phyloP scores from a whole-genome alignment of 192 early-diverging fungal species.

The Mortierella alpina region DNA sequence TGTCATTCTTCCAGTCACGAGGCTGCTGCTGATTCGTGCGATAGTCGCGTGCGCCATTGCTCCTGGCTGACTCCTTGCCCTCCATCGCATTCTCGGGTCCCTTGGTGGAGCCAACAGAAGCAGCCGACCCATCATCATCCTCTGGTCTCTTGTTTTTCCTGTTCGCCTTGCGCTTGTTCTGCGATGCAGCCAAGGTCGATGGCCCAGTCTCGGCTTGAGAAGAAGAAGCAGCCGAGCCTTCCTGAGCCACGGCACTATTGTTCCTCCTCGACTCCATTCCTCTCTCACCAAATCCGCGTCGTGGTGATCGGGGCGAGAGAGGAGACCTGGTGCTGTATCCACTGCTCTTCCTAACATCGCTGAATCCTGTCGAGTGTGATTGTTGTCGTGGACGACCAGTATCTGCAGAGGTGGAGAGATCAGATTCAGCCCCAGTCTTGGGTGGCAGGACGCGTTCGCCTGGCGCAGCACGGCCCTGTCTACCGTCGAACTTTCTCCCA shows the following conservation, averaged over 20 bases:
- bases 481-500: constrained; percentile 2
- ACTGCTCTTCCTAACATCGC: constrained; percentile 6
- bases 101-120: constrained; percentile 4
- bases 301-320: constrained; percentile 31
- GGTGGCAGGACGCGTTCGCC: not conserved
- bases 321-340: constrained; percentile 16
- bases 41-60: not conserved
- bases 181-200: not conserved
- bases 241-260: not conserved
- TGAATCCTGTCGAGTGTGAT: constrained; percentile 8
- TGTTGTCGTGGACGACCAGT: not conserved
- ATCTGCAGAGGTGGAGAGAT: not conserved
- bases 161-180: constrained; percentile 27
- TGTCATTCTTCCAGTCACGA: too few relatives aligned
- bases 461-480: not conserved
- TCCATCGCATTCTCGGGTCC: not conserved
- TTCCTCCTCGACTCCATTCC: constrained; percentile 7
- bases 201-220: not conserved
- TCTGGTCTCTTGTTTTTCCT: constrained; percentile 26
- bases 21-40: too few relatives aligned
- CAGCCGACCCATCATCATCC: constrained; percentile 21
- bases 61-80: not conserved
- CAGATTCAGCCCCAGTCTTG: not conserved
- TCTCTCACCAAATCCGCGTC: constrained; percentile 36
- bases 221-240: too few relatives aligned